These are phyloP conservation scores for Senna tora DNA, from an alignment of 306 rosid genomes.

Conservation along the genomic window DNA sequence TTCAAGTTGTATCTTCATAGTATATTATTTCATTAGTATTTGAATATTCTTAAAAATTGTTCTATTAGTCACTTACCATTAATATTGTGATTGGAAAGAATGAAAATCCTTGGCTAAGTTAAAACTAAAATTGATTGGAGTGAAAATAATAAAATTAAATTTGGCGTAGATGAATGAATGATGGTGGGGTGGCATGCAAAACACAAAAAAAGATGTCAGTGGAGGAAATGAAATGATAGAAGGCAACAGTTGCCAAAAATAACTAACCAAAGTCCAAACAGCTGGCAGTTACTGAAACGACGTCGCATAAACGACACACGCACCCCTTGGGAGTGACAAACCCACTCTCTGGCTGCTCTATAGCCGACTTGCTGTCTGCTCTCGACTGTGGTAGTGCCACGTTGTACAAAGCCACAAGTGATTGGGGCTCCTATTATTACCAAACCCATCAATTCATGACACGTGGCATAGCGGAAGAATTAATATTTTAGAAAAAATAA, in stretches of 20 bases:
- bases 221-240: neutral
- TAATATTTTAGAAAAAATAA: too few species aligned
- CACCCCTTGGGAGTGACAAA: neutral
- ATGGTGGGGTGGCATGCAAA: neutral
- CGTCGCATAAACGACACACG: neutral
- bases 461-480: conserved; percentile 12
- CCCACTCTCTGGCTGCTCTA: neutral
- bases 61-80: too few species aligned
- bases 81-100: too few species aligned
- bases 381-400: neutral
- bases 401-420: conserved; percentile 44
- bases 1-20: too few species aligned
- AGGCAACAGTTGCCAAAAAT: conserved; percentile 14
- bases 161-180: too few species aligned
- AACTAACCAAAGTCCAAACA: conserved; percentile 23
- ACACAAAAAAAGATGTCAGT: neutral
- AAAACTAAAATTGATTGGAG: too few species aligned
- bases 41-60: too few species aligned
- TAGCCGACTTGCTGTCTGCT: conserved; percentile 49
- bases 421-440: neutral
- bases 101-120: too few species aligned
- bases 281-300: conserved; percentile 1
- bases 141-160: too few species aligned
- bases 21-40: too few species aligned
- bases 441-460: neutral